Evolutionary conservation across 139 green algal genomes (phyloP), one percentile per base, ranked within the genome.

Genomic region (Tetradesmus lagerheimii): DNA sequence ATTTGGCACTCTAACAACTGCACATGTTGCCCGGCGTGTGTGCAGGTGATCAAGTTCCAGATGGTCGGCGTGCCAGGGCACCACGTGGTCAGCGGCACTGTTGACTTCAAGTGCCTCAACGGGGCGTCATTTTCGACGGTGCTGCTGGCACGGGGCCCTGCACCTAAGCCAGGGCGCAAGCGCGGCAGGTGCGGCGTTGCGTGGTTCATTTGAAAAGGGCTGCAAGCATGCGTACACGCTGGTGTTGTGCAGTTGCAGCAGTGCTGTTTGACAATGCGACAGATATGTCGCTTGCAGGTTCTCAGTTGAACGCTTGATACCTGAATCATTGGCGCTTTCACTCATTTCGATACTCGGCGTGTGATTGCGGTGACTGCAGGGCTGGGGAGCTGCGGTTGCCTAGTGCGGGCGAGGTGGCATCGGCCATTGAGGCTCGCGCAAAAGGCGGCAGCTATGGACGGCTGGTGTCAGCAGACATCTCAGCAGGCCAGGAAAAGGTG

Each of bases 401-500:
- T 31, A 87, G 47, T 37, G 27, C 38, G 3, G n/a, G 4, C 0
- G 39, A 89, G 39, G 41, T 89, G 11, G 64, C 3, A 29, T 39
- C 64, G 18, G 25, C 29, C 18, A 87, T 81, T 47, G 23, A 62
- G 62, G 5, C 35, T 57, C 57, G 50, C 1, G 79, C 78, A 37
- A 29, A 76, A 8, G 39, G 41, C 35, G 78, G 78, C 34, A 39
- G 64, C 25, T 25, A 75, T 15, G 78, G 87, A 18, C 57, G 77
- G 71, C 80, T 95, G 53, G 23, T 95, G 34, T 57, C 23, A 0
- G 80, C n/a, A 4, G 92, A 95, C 80, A 50, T 95, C 31, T 75
- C 66, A 12, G 67, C 31, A 2, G 93, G 93, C 2, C 34, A 41
- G 66, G 94, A 96, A 86, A 29, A 29, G 11, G 57, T 79, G n/a